phyloP scores from a whole-genome alignment of 306 rosid genomes.

The Citrullus mucosospermus region DNA sequence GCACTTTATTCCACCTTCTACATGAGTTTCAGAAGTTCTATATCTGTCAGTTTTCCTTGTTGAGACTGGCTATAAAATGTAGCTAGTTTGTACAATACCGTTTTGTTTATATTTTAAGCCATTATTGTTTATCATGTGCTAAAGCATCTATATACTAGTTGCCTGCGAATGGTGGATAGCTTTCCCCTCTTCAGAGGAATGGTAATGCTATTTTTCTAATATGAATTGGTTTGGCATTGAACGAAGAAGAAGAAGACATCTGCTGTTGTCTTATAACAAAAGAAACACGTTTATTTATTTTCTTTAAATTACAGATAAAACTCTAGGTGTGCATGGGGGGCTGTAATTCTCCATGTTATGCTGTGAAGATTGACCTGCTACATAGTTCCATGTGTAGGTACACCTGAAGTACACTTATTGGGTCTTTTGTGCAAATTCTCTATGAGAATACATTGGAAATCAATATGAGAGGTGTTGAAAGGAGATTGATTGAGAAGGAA shows the following conservation, averaged over 20 bases:
- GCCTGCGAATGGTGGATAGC: not conserved
- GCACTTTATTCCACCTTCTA: not conserved
- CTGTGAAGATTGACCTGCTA: not conserved
- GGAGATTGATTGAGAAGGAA: constrained; percentile 25
- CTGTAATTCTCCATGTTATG: not conserved
- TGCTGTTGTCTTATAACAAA: not conserved
- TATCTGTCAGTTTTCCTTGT: not conserved
- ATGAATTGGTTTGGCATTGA: not conserved
- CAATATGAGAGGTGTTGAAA: constrained; percentile 41
- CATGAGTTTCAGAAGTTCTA: not conserved
- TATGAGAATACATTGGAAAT: constrained; percentile 20
- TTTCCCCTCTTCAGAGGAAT: not conserved
- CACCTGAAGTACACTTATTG: not conserved
- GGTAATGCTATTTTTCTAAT: not conserved
- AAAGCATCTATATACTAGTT: not conserved
- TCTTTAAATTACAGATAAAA: not conserved
- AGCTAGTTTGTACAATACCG: not conserved
- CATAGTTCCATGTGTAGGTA: not conserved
- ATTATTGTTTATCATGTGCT: not conserved
- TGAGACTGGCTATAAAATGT: not conserved
- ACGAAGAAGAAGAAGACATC: not conserved
- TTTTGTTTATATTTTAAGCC: not conserved
- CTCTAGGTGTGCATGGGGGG: not conserved
- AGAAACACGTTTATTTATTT: not conserved
- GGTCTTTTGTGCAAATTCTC: constrained; percentile 5